Base-by-base conservation (phyloP, 441 rosid species). In the Eutrema salsugineum region DNA sequence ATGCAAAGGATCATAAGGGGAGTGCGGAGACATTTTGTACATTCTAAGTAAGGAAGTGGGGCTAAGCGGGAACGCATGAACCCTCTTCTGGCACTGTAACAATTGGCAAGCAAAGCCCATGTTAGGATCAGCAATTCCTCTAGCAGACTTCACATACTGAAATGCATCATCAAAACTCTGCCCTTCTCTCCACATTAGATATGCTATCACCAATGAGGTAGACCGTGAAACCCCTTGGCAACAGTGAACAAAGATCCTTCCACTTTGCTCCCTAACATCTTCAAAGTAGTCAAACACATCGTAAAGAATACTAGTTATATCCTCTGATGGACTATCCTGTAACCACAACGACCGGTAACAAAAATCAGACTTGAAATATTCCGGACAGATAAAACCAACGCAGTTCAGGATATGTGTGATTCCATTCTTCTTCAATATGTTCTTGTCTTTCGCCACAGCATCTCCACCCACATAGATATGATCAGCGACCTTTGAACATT, bases 51-150 rank as follows among this genome's bases (percentile, higher is more conserved):
- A 81, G 8, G 99, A 94, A 80, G 91, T 94, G 24, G 99, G 99
- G 65, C 99, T 94, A 59, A 94, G 90, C 7, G 99, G 99, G 73
- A 89, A 83, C 4, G 98, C 96, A 73, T 89, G 99, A 66, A 94
- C 97, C 81, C 99, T 87, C 81, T 94, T 94, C 59, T 94, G 99
- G 81, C 98, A 94, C 63, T 94, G 98, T 50, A 94, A 63, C 80
- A 94, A 71, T 84, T 94, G 99, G 80, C 98, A 94, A 73, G 99
- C 98, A 73, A 94, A 94, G 43, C 99, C 99, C 99, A 94, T 91
- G 77, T 94, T 94, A 20, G 99, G 99, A 80, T 94, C 98, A 36
- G 98, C 97, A 61, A 94, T 94, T 58, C 96, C 96, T 81, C 99
- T 87, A 1, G 98, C 98, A 22, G 94, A 89, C 86, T 94, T 94